Base-by-base conservation (phyloP, 2,329 filamentous ascomycete genomes). In the Xylariaceae sp. region DNA sequence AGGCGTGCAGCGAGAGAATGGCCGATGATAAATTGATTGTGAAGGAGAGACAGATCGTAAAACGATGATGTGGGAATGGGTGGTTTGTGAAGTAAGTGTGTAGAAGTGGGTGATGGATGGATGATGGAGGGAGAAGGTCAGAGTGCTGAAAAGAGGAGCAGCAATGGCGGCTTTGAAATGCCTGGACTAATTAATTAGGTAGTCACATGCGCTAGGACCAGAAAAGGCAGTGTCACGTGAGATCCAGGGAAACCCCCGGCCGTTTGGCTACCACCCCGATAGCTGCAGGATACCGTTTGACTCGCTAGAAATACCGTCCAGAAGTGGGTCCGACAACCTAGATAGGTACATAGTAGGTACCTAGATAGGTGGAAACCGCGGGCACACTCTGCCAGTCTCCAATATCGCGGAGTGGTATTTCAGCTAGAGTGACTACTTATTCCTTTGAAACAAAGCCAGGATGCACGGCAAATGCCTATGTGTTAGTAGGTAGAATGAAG, bases 151-250 rank as follows among this genome's bases (percentile, higher is more conserved):
- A 42, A 29, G 12, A 46, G 47, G 52, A 53, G 55, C 47, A 58
- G 55, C 47, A 37, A 19, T 19, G 19, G 19, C 19, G 49, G 51
- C 55, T 55, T 55, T 53, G 51, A 53, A 54, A 51, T 54, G 55
- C 55, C 35, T 55, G 34, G 45, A 46, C 49, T 56, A 31, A 9
- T 45, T 60, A 41, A 46, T 49, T 56, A 31, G 11, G 31, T 60
- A 62, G 60, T 60, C 58, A 62, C 47, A 58, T 7, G 26, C 52
- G 49, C 55, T 56, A 58, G 42, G 32, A 29, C 47, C 47, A 37
- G 9, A 51, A 53, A 40, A 32, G 30, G 53, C n/a, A 48, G 3
- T 12, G 7, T 55, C 54, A 60, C 55, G 57, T 53, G 62, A 61
- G 29, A 3, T 4, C 6, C 9, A 0, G 26, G 19, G 19, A 43